phyloP scores from a whole-genome alignment of 352 stramenopile genomes.

The Globisporangium cystogenes region DNA sequence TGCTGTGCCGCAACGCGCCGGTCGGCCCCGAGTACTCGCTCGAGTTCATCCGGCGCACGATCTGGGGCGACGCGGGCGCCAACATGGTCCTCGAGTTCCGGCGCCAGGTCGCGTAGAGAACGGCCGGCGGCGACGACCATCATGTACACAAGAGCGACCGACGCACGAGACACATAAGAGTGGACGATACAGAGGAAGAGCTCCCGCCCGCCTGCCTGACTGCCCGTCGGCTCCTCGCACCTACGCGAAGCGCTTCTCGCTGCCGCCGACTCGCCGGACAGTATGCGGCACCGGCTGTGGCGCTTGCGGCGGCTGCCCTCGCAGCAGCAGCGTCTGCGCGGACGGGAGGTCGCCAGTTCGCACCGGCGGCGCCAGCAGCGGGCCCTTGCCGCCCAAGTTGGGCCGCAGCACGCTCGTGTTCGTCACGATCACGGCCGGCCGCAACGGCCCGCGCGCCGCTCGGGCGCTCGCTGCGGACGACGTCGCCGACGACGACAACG shows the following conservation, averaged over 20 bases:
- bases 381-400: neutral
- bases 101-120: slow-evolving; percentile 10
- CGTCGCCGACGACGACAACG: neutral
- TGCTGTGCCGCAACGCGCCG: slow-evolving; percentile 36
- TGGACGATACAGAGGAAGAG: neutral
- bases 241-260: neutral
- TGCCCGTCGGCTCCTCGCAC: no score
- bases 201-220: neutral
- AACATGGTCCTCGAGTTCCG: slow-evolving; percentile 61
- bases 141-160: neutral
- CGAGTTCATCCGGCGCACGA: slow-evolving; percentile 57
- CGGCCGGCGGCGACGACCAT: neutral
- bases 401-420: slow-evolving; percentile 1
- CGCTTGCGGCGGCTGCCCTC: slow-evolving; percentile 8
- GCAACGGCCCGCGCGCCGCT: slow-evolving; percentile 1
- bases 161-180: no score
- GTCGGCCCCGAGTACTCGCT: slow-evolving; percentile 61
- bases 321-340: slow-evolving; percentile 12
- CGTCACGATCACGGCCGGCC: slow-evolving; percentile 10
- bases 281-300: neutral
- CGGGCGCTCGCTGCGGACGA: neutral
- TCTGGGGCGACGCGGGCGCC: slow-evolving; percentile 31
- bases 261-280: neutral
- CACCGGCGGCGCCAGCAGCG: slow-evolving; percentile 4
- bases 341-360: neutral